phyloP scores from a whole-genome alignment of 106 monocot species.

The Acorus gramineus region DNA sequence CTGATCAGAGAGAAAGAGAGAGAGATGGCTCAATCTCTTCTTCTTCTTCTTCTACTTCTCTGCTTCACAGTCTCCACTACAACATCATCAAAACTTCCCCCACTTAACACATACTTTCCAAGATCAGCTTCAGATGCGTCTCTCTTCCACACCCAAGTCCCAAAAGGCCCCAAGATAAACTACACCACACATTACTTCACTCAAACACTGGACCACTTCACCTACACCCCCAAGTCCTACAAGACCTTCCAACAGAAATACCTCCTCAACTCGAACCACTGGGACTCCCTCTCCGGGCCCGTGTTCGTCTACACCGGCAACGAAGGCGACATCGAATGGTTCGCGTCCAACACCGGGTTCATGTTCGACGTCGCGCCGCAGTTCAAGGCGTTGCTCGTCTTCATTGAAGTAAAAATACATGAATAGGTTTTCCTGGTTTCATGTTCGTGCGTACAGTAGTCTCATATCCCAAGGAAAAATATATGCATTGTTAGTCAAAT shows the following conservation, averaged over 20 bases:
- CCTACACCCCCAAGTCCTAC: conserved; percentile 41
- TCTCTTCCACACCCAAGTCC: background rate
- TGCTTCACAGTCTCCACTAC: no score
- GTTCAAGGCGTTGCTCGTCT: conserved; percentile 68
- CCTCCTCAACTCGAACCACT: conserved; percentile 58
- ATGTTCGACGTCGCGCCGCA: conserved; percentile 76
- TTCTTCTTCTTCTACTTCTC: no score
- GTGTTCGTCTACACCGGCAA: conserved; percentile 97
- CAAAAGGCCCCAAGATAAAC: conserved; percentile 3
- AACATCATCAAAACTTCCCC: no score
- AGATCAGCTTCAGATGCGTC: background rate
- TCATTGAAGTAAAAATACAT: conserved; percentile 57
- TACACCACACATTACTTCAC: conserved; percentile 75
- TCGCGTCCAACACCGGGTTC: conserved; percentile 83
- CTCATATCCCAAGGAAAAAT: no score
- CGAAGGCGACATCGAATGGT: conserved; percentile 86
- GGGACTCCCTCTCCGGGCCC: conserved; percentile 48
- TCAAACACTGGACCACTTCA: conserved; percentile 90
- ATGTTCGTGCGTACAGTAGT: background rate
- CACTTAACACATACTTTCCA: background rate
- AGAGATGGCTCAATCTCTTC: no score
- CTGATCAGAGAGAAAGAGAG: no score
- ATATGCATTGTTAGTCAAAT: no score
- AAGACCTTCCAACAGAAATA: conserved; percentile 71
- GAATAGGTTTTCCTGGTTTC: background rate